Percentiles rank a stretch among this genome's conserved stretches.
Evolutionary conservation across 1,284 basidiomycete species (phyloP).

Genomic region (Boletellus deceptivus): DNA sequence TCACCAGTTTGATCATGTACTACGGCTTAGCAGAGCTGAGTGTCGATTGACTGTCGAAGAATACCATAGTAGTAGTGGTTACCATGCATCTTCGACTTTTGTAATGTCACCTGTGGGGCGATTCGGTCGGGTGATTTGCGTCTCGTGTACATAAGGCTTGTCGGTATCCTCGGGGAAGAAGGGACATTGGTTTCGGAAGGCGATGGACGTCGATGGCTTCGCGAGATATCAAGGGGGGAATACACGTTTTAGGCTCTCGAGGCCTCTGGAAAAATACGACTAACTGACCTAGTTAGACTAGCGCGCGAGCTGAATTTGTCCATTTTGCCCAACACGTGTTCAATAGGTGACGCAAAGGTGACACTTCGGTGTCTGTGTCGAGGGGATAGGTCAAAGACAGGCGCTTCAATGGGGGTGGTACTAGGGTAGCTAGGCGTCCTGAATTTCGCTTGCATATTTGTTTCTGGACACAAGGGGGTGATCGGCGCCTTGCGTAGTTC

Average conservation of each 20-base stretch:
- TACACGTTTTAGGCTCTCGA: not conserved
- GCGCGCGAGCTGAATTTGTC: not conserved
- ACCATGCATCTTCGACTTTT: slow-evolving; percentile 8
- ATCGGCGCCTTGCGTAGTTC: not conserved
- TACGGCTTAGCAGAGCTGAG: not conserved
- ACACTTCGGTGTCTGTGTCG: slow-evolving; percentile 23
- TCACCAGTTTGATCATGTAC: slow-evolving; percentile 2
- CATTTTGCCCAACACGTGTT: slow-evolving; percentile 7
- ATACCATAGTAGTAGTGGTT: slow-evolving; percentile 2
- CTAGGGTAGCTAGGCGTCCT: not conserved
- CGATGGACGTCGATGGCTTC: slow-evolving; percentile 1
- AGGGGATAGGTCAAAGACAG: not conserved
- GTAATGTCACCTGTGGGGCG: not conserved
- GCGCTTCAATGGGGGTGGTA: not conserved
- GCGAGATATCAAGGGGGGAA: not conserved
- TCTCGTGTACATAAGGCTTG: not conserved
- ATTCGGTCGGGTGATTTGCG: slow-evolving; percentile 1
- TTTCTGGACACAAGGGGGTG: not conserved
- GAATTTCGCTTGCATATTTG: not conserved
- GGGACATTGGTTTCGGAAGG: slow-evolving; percentile 8
- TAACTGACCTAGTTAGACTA: slow-evolving; percentile 10
- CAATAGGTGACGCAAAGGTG: slow-evolving; percentile 32
- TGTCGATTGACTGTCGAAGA: not conserved
- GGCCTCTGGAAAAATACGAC: not conserved
- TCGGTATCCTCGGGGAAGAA: slow-evolving; percentile 19